Conservation (phyloP, 768 basidiomycete genomes). For the Leccinum aurantiacum region DNA sequence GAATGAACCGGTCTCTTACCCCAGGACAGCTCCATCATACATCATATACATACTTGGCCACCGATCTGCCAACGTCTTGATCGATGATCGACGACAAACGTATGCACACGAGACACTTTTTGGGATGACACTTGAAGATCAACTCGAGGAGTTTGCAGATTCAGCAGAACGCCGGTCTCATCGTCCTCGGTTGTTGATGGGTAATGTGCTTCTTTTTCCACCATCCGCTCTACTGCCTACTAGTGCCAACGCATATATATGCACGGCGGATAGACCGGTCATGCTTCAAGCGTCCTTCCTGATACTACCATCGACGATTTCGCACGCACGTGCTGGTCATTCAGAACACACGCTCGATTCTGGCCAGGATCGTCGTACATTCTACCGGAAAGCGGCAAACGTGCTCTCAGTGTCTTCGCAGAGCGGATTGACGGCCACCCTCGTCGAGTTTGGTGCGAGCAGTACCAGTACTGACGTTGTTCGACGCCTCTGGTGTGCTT, state of each 20-base stretch:
- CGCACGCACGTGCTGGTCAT: background rate
- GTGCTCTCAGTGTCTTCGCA: slow-evolving; percentile 40
- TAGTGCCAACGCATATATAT: background rate
- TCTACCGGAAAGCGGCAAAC: slow-evolving; percentile 51
- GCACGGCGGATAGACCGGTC: background rate
- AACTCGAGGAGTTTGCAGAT: background rate
- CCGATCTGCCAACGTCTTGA: background rate
- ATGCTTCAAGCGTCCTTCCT: background rate
- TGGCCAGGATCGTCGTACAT: slow-evolving; percentile 42
- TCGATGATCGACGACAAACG: background rate
- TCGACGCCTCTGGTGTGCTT: slow-evolving; percentile 28
- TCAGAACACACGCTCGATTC: slow-evolving; percentile 9
- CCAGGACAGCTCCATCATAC: background rate
- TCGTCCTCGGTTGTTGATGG: background rate
- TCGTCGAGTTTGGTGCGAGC: background rate
- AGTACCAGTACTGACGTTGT: slow-evolving; percentile 37
- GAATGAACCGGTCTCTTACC: background rate
- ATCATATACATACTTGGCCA: background rate
- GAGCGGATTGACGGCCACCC: slow-evolving; percentile 37
- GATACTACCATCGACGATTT: background rate
- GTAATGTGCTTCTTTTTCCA: background rate
- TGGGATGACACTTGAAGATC: background rate
- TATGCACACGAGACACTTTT: background rate
- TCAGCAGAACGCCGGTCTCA: background rate
- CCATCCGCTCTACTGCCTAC: background rate